Evolutionary conservation across 805 yeast genomes (phyloP).

Genomic region (Zygosaccharomyces siamensis): DNA sequence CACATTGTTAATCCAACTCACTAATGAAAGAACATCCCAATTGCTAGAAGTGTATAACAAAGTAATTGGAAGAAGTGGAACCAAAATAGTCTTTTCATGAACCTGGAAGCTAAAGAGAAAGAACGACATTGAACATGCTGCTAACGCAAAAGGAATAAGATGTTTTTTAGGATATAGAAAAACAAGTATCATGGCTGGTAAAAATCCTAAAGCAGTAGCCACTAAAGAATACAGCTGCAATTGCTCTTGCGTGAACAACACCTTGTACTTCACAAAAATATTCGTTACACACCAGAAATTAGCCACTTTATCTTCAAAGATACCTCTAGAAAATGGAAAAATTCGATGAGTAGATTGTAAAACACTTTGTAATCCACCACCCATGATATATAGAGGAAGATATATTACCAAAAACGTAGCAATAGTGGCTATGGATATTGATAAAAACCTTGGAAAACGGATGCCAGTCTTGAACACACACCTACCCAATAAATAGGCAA

Average conservation of each 20-base stretch:
- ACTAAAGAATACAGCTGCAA: constrained; percentile 55
- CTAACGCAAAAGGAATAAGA: constrained; percentile 65
- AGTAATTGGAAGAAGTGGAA: constrained; percentile 83
- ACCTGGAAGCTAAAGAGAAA: constrained; percentile 91
- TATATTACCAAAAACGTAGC: constrained; percentile 48
- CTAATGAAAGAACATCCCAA: constrained; percentile 59
- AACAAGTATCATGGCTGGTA: constrained; percentile 52
- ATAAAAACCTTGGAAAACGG: constrained; percentile 52
- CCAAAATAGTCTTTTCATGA: constrained; percentile 86
- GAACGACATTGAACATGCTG: constrained; percentile 82
- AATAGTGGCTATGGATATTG: constrained; percentile 62
- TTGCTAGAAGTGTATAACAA: constrained; percentile 52
- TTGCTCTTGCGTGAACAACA: constrained; percentile 47
- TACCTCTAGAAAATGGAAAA: constrained; percentile 89
- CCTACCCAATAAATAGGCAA: constrained; percentile 67
- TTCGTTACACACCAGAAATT: constrained; percentile 97
- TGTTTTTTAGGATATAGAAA: constrained; percentile 49
- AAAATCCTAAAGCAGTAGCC: constrained; percentile 48
- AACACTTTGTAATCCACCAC: constrained; percentile 37
- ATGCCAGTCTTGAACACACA: constrained; percentile 38
- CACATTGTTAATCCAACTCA: constrained; percentile 82
- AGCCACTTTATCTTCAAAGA: constrained; percentile 96
- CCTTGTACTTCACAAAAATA: constrained; percentile 63
- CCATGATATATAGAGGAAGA: constrained; percentile 54
- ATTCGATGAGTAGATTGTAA: constrained; percentile 62